Evolutionary conservation across 1,139 yeast species (phyloP), one percentile per base, ranked within the genome.

Genomic region (Scheffersomyces parashehatae): DNA sequence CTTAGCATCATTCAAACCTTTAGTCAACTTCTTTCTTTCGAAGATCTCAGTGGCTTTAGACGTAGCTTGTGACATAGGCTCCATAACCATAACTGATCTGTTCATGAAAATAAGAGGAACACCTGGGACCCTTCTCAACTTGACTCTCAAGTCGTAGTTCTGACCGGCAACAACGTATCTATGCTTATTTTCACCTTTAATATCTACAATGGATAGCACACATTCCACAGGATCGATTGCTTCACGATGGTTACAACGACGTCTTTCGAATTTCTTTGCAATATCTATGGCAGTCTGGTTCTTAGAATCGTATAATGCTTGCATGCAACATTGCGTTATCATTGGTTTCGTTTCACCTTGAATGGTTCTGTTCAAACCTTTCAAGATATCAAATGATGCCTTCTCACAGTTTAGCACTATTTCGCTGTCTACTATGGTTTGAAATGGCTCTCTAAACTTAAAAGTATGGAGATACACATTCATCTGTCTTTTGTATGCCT

Each of bases 281-380:
- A 85, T 58, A 29, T 78, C 85, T 43, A 93, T 88, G 2, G 95
- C 95, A 3, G 66, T 69, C 56, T 87, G 89, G 56, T 88, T 80
- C 26, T 81, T 79, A 9, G 86, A 74, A 39, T 77, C 75, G 62
- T 93, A 95, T 31, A 93, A 70, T 24, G 88, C 85, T 60, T 89
- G 89, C 76, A 95, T 88, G 56, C 96, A 88, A 60, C 99, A 95
- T 65, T 93, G 99, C 1, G 99, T 89, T 42, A 95, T 87, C 95
- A 93, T 81, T n/a, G 90, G 89, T 60, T 93, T 93, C 37, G 85
- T 80, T 57, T 87, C 91, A 5, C 85, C 88, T 61, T 91, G 98
- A 8, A 91, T 71, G 0, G 97, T 89, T 50, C 95, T 73, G 45
- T 80, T 73, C 35, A 93, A 68, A n/a, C 95, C 96, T 58, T 86